These are phyloP conservation scores for Magnolia kwangsiensis DNA, from an alignment of 164 flowering plant genomes.

Conservation along the genomic window DNA sequence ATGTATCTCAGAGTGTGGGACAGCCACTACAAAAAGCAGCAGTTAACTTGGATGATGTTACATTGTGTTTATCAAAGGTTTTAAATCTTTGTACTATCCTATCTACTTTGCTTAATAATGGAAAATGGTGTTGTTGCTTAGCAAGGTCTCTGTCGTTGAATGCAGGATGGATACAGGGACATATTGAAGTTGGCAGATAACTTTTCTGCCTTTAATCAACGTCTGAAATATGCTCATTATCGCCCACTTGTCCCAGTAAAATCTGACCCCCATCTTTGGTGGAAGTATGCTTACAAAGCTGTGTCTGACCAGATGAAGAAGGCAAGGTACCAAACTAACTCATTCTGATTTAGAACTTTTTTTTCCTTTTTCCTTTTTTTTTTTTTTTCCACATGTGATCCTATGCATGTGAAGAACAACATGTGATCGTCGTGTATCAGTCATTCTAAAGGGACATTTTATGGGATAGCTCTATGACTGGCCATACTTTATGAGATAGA, in stretches of 20 bases:
- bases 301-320: constrained; percentile 75
- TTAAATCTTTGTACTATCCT: background rate
- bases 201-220: constrained; percentile 83
- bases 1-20: constrained; percentile 34
- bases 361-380: background rate
- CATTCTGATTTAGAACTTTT: background rate
- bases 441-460: too few relatives aligned
- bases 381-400: background rate
- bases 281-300: constrained; percentile 84
- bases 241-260: constrained; percentile 77
- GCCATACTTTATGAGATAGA: too few relatives aligned
- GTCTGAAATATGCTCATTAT: constrained; percentile 81
- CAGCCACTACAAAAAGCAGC: constrained; percentile 76
- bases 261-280: constrained; percentile 79
- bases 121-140: background rate
- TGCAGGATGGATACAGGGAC: constrained; percentile 89
- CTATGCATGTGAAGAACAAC: background rate
- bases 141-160: constrained; percentile 1
- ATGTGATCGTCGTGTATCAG: too few relatives aligned
- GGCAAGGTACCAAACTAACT: constrained; percentile 56
- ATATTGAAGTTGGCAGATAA: constrained; percentile 82
- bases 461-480: too few relatives aligned
- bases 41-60: constrained; percentile 92
- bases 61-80: constrained; percentile 89
- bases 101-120: background rate